These are phyloP conservation scores for Phaseolus lunatus DNA, from an alignment of 306 rosid genomes.

Conservation along the genomic window DNA sequence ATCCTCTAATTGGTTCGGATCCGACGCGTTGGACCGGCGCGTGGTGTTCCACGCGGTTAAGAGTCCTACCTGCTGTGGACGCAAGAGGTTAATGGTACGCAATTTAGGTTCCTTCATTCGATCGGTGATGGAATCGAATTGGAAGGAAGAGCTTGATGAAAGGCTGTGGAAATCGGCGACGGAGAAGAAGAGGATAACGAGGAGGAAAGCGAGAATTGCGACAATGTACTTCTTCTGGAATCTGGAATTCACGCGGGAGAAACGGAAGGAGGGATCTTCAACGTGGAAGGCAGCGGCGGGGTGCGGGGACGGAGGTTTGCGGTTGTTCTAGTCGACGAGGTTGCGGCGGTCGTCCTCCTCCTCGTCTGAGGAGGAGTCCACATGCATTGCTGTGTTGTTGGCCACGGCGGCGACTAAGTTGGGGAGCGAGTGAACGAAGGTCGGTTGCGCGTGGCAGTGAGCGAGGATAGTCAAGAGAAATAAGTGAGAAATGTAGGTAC, in stretches of 20 bases:
- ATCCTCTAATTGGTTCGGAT: constrained; percentile 47
- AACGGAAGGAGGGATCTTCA: constrained; percentile 50
- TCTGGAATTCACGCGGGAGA: constrained; percentile 48
- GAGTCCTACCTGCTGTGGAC: constrained; percentile 68
- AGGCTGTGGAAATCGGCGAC: constrained; percentile 53
- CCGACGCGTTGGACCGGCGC: constrained; percentile 40
- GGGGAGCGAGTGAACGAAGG: background rate
- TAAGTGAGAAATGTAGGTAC: too few relatives aligned
- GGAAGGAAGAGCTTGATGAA: constrained; percentile 45
- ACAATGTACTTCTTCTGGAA: constrained; percentile 61
- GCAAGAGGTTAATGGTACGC: constrained; percentile 76
- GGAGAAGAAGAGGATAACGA: constrained; percentile 58
- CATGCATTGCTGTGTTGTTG: constrained; percentile 44
- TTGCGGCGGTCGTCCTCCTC: constrained; percentile 79
- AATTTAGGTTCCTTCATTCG: constrained; percentile 79
- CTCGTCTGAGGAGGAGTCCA: constrained; percentile 80
- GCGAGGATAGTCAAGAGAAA: background rate
- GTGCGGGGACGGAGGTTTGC: constrained; percentile 54
- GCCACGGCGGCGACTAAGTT: constrained; percentile 48
- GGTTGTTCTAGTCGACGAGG: constrained; percentile 68
- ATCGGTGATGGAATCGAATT: constrained; percentile 53
- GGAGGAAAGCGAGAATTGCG: constrained; percentile 54
- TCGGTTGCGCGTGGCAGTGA: constrained; percentile 33
- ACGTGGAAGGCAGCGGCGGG: constrained; percentile 58
- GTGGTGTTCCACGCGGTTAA: constrained; percentile 67